phyloP scores from a whole-genome alignment of 73 alveolate genomes.

The Stentor coeruleus region DNA sequence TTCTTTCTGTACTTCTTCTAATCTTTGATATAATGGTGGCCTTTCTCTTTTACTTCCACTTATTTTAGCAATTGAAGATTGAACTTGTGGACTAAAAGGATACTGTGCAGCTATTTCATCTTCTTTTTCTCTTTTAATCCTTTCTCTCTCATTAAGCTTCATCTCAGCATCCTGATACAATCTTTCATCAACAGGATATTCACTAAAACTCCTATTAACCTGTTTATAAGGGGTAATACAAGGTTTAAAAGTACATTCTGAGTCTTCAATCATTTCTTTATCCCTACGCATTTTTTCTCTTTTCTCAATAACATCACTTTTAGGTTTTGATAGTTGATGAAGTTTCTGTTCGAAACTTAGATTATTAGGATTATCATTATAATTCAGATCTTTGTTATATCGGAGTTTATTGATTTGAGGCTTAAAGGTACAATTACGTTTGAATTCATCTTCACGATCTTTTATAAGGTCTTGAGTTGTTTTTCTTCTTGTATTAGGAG shows the following conservation, averaged over 20 bases:
- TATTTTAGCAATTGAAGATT: neutral
- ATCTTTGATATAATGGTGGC: neutral
- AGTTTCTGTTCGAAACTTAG: conserved; percentile 1
- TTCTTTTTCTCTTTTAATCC: conserved; percentile 22
- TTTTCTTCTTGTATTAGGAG: conserved; percentile 6
- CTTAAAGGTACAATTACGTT: neutral
- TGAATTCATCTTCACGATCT: conserved; percentile 13
- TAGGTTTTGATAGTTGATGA: neutral
- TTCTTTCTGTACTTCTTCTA: conserved; percentile 25
- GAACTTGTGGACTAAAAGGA: conserved; percentile 21
- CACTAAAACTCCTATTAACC: conserved; percentile 16
- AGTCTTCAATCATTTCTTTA: conserved; percentile 4
- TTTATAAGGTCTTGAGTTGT: neutral
- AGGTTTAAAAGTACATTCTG: conserved; percentile 16
- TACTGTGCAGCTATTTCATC: neutral
- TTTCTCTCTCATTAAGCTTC: conserved; percentile 1
- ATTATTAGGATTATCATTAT: neutral
- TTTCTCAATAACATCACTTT: conserved; percentile 11
- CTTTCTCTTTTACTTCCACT: neutral
- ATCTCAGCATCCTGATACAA: conserved; percentile 16
- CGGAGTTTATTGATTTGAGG: neutral
- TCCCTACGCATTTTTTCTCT: conserved; percentile 18
- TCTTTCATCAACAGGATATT: conserved; percentile 16
- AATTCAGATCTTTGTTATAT: neutral
- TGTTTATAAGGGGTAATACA: neutral